These are phyloP conservation scores for Coemansia sp. DNA, from an alignment of 192 early-diverging fungal species.

Conservation along the genomic window DNA sequence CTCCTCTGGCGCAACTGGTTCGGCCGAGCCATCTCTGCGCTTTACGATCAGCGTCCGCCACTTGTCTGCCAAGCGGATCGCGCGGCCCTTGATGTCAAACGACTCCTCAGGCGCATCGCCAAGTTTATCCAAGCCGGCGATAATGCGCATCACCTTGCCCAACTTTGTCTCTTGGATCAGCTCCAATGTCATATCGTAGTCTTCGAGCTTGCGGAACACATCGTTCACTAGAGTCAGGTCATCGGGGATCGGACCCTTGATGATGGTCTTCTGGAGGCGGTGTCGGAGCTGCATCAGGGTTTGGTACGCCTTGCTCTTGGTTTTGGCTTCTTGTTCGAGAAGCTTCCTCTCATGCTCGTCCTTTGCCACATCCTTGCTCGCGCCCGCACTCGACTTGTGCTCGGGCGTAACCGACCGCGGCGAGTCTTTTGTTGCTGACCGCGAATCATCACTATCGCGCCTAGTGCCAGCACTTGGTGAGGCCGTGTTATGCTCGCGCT, in stretches of 20 bases:
- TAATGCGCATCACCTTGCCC: conserved; percentile 57
- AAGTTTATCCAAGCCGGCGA: conserved; percentile 38
- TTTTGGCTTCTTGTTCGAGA: conserved; percentile 37
- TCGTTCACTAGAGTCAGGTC: conserved; percentile 44
- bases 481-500: conserved; percentile 10
- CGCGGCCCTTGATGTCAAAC: conserved; percentile 54
- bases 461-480: conserved; percentile 15
- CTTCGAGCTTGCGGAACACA: conserved; percentile 50
- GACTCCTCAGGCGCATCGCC: conserved; percentile 36
- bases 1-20: conserved; percentile 36
- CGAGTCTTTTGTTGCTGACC: conserved; percentile 37
- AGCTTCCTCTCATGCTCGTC: conserved; percentile 21
- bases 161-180: conserved; percentile 56
- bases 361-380: conserved; percentile 30
- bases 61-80: conserved; percentile 44
- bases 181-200: conserved; percentile 54
- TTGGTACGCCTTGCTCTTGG: conserved; percentile 37
- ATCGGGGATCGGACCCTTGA: conserved; percentile 43
- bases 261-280: conserved; percentile 54
- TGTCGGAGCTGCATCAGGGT: conserved; percentile 54
- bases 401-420: conserved; percentile 22
- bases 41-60: conserved; percentile 47
- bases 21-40: conserved; percentile 36
- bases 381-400: conserved; percentile 9
- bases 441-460: conserved; percentile 37